Evolutionary conservation across 805 yeast species (phyloP), one percentile per base, ranked within the genome.

Genomic region (Barnettozyma californica): DNA sequence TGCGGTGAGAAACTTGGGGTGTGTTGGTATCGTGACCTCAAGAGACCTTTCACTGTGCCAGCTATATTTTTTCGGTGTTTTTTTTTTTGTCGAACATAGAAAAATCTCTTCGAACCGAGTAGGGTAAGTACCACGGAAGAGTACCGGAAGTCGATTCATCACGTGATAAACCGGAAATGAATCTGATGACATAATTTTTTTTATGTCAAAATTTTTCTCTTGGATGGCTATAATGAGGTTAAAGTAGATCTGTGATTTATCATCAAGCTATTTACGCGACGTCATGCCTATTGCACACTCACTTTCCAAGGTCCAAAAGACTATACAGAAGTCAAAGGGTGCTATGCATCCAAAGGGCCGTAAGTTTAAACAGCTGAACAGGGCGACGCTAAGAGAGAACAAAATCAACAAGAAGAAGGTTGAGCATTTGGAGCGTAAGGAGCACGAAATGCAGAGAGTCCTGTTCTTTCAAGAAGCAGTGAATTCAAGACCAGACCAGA

Each of bases 341-440:
- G 71, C 77, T 35, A 69, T 86, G 56, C 98, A 92, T 63, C 94
- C 95, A 20, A 84, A 83, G 60, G 96, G 97, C 9, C 77, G 97
- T 46, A 92, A 90, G 66, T 85, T 89, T 65, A 84, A 84, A 66
- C 88, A 85, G 63, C 69, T 92, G 45, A 83, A 83, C 48, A 74
- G 94, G 53, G 97, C 97, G n/a, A 80, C 95, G 2, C 68, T 89
- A 41, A 78, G 99, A 65, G 95, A 91, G 53, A 75, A 74, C 44
- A 87, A 86, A 63, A 67, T 92, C 45, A 77, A 73, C 34, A 72
- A 73, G 44, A 80, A 77, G 62, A 87, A 85, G 61, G 65, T 73
- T 20, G 74, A 73, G 44, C 80, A 78, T 56, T 65, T 75, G 29
- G 84, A 81, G 50, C 78, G 79, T 54, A 81, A 78, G 59, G 77